Evolutionary conservation across 495 filamentous ascomycete genomes (phyloP).

Genomic region (Echria macrotheca): DNA sequence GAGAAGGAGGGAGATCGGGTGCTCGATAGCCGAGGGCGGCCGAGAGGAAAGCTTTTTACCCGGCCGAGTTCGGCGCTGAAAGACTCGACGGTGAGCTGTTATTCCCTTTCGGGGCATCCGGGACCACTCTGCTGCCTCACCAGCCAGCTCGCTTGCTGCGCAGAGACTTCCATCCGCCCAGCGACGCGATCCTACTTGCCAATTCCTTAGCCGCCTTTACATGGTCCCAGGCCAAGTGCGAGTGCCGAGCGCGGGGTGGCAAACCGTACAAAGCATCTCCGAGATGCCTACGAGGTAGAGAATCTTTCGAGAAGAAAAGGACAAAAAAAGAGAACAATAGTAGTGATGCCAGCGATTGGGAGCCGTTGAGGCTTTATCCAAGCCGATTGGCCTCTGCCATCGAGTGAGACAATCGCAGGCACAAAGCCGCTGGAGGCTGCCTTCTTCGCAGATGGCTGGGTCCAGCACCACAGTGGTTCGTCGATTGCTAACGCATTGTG

Average conservation of each 20-base stretch:
- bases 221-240: background rate
- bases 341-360: background rate
- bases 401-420: conserved; percentile 4
- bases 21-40: conserved; percentile 3
- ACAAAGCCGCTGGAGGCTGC: conserved; percentile 4
- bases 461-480: conserved; percentile 7
- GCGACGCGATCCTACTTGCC: conserved; percentile 12
- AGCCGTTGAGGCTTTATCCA: background rate
- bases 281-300: no score
- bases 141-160: background rate
- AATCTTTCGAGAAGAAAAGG: no score
- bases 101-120: conserved; percentile 7
- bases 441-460: no score
- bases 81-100: background rate
- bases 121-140: conserved; percentile 1
- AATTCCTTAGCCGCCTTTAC: conserved; percentile 4
- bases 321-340: no score
- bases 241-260: background rate
- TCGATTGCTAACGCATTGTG: conserved; percentile 23
- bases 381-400: no score
- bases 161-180: conserved; percentile 7
- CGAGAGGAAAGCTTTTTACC: background rate
- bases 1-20: no score
- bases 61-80: conserved; percentile 4
- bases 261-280: background rate